phyloP scores from a whole-genome alignment of 495 filamentous ascomycete genomes.

The Apiosordaria backusii region DNA sequence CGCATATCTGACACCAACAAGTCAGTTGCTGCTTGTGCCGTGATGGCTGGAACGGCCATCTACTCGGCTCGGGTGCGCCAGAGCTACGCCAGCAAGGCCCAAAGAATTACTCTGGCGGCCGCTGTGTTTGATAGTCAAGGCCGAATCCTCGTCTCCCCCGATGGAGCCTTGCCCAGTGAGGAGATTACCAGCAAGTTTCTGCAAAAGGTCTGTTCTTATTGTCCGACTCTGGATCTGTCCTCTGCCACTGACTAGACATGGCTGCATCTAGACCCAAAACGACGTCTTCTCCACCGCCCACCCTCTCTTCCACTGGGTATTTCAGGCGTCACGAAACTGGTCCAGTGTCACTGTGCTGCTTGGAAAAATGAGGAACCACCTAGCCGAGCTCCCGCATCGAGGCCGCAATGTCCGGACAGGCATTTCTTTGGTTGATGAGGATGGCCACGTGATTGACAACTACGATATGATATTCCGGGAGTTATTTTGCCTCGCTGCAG shows the following conservation, averaged over 20 bases:
- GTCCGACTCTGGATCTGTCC: slow-evolving; percentile 28
- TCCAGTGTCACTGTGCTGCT: slow-evolving; percentile 60
- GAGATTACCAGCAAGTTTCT: slow-evolving; percentile 78
- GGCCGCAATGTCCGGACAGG: slow-evolving; percentile 23
- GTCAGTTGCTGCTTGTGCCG: slow-evolving; percentile 59
- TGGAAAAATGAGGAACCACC: slow-evolving; percentile 61
- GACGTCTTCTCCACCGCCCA: slow-evolving; percentile 75
- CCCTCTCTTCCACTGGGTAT: slow-evolving; percentile 84
- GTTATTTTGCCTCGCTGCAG: slow-evolving; percentile 76
- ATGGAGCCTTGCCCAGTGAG: slow-evolving; percentile 73
- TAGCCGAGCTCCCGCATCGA: slow-evolving; percentile 40
- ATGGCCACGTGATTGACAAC: slow-evolving; percentile 52
- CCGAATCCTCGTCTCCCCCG: slow-evolving; percentile 71
- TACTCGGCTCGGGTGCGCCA: slow-evolving; percentile 53
- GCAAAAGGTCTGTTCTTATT: slow-evolving; percentile 41
- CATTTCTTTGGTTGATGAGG: slow-evolving; percentile 37
- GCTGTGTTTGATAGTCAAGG: slow-evolving; percentile 74
- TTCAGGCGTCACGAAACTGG: slow-evolving; percentile 77
- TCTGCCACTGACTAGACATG: background rate
- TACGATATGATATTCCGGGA: slow-evolving; percentile 82
- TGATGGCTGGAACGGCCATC: slow-evolving; percentile 48
- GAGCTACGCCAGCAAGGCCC: slow-evolving; percentile 61
- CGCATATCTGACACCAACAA: background rate
- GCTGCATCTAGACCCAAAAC: slow-evolving; percentile 51
- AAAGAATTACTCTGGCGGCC: slow-evolving; percentile 73